A percentile compares a stretch with the other conserved stretches of the same genome.
Evolutionary conservation across 345 rosid genomes (phyloP).

Genomic region (Gossypium arboreum): DNA sequence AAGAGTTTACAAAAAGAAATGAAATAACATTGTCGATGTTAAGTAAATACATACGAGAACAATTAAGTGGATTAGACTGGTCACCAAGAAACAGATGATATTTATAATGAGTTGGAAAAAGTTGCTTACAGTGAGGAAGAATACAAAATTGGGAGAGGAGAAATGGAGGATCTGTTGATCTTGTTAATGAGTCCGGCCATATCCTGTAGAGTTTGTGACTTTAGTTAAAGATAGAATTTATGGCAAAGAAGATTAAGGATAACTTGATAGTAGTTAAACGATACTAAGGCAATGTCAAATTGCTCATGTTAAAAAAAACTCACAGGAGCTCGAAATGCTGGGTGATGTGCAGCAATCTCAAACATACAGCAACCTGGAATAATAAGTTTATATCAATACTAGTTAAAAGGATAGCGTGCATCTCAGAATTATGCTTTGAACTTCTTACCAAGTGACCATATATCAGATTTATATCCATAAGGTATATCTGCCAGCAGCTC

Average conservation of each 20-base stretch:
- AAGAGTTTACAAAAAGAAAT: background rate
- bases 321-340: constrained; percentile 90
- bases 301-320: constrained; percentile 29
- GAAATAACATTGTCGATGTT: background rate
- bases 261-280: background rate
- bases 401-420: constrained; percentile 1
- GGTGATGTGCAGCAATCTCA: constrained; percentile 94
- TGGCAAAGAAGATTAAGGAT: background rate
- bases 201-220: constrained; percentile 48
- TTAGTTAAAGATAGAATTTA: constrained; percentile 5
- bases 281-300: background rate
- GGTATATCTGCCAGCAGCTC: constrained; percentile 88
- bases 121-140: constrained; percentile 74
- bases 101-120: constrained; percentile 7
- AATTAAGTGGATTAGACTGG: background rate
- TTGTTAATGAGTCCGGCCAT: constrained; percentile 85
- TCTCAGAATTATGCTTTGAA: constrained; percentile 6
- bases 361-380: constrained; percentile 92
- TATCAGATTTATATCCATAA: constrained; percentile 93
- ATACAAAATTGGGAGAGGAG: constrained; percentile 91
- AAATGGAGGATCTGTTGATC: constrained; percentile 77
- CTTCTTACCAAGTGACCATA: constrained; percentile 91
- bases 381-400: constrained; percentile 24
- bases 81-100: background rate
- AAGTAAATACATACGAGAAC: background rate